These are phyloP conservation scores for Candida maris DNA, from an alignment of 805 yeast species.

Conservation along the genomic window DNA sequence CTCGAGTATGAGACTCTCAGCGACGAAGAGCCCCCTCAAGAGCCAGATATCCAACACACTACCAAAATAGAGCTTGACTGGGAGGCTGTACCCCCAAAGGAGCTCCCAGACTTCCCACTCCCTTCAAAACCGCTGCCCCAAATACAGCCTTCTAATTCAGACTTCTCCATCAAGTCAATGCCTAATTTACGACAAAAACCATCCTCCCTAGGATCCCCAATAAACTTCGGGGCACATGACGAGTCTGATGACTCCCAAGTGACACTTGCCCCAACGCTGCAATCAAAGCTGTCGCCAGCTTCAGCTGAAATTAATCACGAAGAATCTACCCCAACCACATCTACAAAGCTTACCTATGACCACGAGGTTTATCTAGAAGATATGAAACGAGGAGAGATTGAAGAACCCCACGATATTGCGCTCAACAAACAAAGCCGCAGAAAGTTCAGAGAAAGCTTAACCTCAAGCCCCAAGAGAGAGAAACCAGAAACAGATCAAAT, in stretches of 20 bases:
- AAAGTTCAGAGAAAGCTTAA: slow-evolving; percentile 13
- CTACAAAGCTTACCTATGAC: slow-evolving; percentile 19
- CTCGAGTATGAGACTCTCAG: slow-evolving; percentile 31
- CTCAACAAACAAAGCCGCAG: slow-evolving; percentile 12
- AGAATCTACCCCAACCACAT: slow-evolving; percentile 27
- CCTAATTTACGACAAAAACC: slow-evolving; percentile 27
- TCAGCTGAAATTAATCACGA: slow-evolving; percentile 27
- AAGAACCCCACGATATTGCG: slow-evolving; percentile 17
- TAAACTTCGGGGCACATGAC: slow-evolving; percentile 11
- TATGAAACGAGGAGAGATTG: slow-evolving; percentile 18
- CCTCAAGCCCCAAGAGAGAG: slow-evolving; percentile 4
- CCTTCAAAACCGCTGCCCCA: slow-evolving; percentile 34
- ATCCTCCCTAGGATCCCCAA: slow-evolving; percentile 16
- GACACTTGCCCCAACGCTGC: slow-evolving; percentile 25
- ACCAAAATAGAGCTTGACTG: slow-evolving; percentile 23
- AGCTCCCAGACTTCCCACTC: slow-evolving; percentile 4
- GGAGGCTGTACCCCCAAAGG: slow-evolving; percentile 22
- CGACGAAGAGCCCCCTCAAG: slow-evolving; percentile 17
- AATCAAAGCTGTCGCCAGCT: slow-evolving; percentile 8
- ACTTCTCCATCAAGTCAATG: slow-evolving; percentile 30
- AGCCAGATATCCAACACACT: slow-evolving; percentile 12
- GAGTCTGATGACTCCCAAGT: slow-evolving; percentile 30
- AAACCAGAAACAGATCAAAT: slow-evolving; percentile 23
- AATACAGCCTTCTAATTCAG: slow-evolving; percentile 33
- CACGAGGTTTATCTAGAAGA: slow-evolving; percentile 29